Conservation (phyloP, 768 basidiomycete species). For the Jaapia argillacea region DNA sequence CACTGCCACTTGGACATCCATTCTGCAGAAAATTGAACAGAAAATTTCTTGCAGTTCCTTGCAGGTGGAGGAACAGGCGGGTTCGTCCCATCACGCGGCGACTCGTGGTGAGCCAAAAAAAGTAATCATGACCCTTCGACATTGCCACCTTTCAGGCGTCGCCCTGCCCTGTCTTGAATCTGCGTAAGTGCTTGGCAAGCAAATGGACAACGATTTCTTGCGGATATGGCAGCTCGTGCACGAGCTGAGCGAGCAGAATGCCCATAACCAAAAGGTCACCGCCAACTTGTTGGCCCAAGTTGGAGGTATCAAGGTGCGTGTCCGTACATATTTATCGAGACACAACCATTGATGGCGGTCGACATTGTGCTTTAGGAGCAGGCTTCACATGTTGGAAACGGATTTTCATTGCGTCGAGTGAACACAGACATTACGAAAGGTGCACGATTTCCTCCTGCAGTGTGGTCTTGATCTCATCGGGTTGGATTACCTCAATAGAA, state of each 20-base stretch:
- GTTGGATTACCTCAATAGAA: slow-evolving; percentile 39
- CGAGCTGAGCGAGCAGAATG: slow-evolving; percentile 31
- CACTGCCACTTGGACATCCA: too few relatives aligned
- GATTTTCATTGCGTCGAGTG: slow-evolving; percentile 29
- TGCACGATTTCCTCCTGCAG: slow-evolving; percentile 6
- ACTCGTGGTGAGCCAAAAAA: too few relatives aligned
- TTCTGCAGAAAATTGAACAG: too few relatives aligned
- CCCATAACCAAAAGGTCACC: slow-evolving; percentile 32
- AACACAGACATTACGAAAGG: slow-evolving; percentile 36
- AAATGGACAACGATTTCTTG: slow-evolving; percentile 63
- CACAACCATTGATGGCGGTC: not conserved
- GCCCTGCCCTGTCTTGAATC: too few relatives aligned
- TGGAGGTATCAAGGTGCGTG: slow-evolving; percentile 30
- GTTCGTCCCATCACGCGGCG: too few relatives aligned
- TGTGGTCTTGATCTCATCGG: not conserved
- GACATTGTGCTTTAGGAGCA: slow-evolving; percentile 6
- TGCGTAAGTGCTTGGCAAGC: too few relatives aligned
- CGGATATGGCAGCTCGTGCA: slow-evolving; percentile 59
- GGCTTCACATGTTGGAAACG: slow-evolving; percentile 21
- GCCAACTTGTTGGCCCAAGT: slow-evolving; percentile 30
- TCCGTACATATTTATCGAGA: not conserved
- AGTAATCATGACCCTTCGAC: too few relatives aligned
- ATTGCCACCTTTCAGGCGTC: too few relatives aligned
- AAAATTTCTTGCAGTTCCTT: too few relatives aligned
- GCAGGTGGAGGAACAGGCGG: too few relatives aligned